These are phyloP conservation scores for Chrysoporthe cubensis DNA, from an alignment of 2,329 filamentous ascomycete genomes.

Conservation along the genomic window DNA sequence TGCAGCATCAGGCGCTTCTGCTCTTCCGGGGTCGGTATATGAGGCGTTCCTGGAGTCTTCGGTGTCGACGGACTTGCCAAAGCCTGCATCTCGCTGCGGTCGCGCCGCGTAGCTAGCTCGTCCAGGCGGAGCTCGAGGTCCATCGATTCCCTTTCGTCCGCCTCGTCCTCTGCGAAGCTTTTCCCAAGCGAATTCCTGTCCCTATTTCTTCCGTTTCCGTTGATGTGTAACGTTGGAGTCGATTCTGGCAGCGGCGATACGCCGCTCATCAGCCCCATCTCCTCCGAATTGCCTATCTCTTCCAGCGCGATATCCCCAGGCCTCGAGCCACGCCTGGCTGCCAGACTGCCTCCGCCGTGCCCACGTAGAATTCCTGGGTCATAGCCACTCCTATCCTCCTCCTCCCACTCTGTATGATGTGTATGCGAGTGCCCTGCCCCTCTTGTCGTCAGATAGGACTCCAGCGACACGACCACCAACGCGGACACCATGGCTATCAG, in stretches of 20 bases:
- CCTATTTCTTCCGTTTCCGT: constrained; percentile 27
- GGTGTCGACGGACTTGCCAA: constrained; percentile 30
- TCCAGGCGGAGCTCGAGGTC: constrained; percentile 63
- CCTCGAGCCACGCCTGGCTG: constrained; percentile 45
- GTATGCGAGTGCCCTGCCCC: constrained; percentile 66
- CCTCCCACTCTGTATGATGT: constrained; percentile 56
- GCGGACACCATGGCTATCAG: constrained; percentile 81
- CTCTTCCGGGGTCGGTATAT: constrained; percentile 54
- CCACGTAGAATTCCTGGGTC: constrained; percentile 29
- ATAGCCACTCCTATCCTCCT: constrained; percentile 39
- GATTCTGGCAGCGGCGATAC: constrained; percentile 62
- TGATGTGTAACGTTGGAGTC: constrained; percentile 44
- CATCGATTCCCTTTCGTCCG: constrained; percentile 52
- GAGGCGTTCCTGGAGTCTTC: constrained; percentile 33
- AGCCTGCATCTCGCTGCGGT: constrained; percentile 29
- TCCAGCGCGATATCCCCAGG: constrained; percentile 55
- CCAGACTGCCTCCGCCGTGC: constrained; percentile 36
- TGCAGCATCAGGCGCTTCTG: constrained; percentile 72
- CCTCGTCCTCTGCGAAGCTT: constrained; percentile 44
- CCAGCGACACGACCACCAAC: constrained; percentile 80
- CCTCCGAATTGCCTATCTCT: constrained; percentile 56
- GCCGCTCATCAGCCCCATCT: constrained; percentile 55
- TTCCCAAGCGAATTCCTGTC: constrained; percentile 30
- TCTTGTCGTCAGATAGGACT: constrained; percentile 83
- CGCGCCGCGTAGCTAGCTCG: constrained; percentile 53